Evolutionary conservation across 495 filamentous ascomycete species (phyloP), one percentile per base, ranked within the genome.

Genomic region (Chlorociboria aeruginascens): DNA sequence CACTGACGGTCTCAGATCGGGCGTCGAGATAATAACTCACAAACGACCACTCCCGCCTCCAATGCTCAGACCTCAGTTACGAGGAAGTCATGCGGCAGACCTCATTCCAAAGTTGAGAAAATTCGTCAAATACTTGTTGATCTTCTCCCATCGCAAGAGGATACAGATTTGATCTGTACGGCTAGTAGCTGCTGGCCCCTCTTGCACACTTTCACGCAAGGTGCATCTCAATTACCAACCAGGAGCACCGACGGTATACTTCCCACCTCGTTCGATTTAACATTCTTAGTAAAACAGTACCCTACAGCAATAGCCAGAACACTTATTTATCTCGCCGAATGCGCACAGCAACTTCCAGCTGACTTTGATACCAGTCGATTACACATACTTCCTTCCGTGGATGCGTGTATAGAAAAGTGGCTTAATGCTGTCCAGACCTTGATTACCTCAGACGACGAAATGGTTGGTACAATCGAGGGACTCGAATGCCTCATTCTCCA

Each of bases 381-480:
- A 4, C 55, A 62, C 1, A 50, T 67, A 0, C 58, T 56, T 32
- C 54, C 63, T 12, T 56, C 69, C 1, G 30, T 65, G 1, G 43
- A 53, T 1, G 44, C 55, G 2, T 52, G 58, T 37, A 64, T 69
- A 34, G 53, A 43, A 6, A 61, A 56, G 40, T 68, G 66, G 31
- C 52, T 69, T n/a, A 51, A 60, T 8, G 46, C 57, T 0, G 65
- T 72, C 12, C 60, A 59, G 11, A 53, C 66, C 10, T 56, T 67
- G 13, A 65, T 76, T 7, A 67, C 66, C 13, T 71, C 66, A 13
- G 69, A 76, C 34, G 73, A 79, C 40, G 67, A 67, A 36, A 53
- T 77, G 0, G 53, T 77, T 2, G 60, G 59, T n/a, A 70, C 62
- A 7, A 57, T 62, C 12, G 68, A 72, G 46, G 70, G 69, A 8